phyloP scores from a whole-genome alignment of 2,329 filamentous ascomycete species.

The Stachybotrys chartarum region DNA sequence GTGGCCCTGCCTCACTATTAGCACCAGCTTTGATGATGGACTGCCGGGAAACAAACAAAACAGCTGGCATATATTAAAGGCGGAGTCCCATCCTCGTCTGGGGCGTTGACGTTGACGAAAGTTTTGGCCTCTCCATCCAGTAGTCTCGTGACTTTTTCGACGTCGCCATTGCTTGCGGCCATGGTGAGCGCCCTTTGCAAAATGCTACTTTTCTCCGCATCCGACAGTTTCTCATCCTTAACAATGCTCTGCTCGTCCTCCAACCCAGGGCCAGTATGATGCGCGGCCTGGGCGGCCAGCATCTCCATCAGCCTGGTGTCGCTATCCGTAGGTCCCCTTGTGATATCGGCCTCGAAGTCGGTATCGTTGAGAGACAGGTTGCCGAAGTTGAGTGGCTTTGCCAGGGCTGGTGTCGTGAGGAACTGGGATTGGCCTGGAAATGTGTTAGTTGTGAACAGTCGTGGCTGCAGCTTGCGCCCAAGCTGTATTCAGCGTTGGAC shows the following conservation, averaged over 20 bases:
- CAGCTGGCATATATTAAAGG: slow-evolving; percentile 96
- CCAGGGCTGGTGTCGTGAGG: slow-evolving; percentile 75
- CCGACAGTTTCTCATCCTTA: slow-evolving; percentile 64
- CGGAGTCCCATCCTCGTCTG: slow-evolving; percentile 93
- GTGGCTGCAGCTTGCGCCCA: not conserved
- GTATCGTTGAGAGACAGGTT: slow-evolving; percentile 77
- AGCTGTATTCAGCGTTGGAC: not conserved
- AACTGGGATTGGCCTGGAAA: slow-evolving; percentile 85
- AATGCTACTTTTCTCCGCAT: slow-evolving; percentile 69
- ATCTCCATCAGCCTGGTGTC: slow-evolving; percentile 90
- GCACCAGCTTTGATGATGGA: slow-evolving; percentile 1
- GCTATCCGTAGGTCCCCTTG: slow-evolving; percentile 59
- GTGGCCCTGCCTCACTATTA: slow-evolving; percentile 56
- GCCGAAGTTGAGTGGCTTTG: slow-evolving; percentile 75
- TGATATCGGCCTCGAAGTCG: slow-evolving; percentile 57
- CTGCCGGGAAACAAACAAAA: slow-evolving; percentile 57
- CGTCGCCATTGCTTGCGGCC: slow-evolving; percentile 93
- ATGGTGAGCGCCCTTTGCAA: slow-evolving; percentile 87
- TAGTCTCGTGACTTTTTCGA: slow-evolving; percentile 70
- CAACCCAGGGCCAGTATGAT: slow-evolving; percentile 64
- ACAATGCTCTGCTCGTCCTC: slow-evolving; percentile 77
- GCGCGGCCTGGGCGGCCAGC: slow-evolving; percentile 84
- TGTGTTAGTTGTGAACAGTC: slow-evolving; percentile 13
- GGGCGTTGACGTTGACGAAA: slow-evolving; percentile 77
- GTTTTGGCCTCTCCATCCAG: slow-evolving; percentile 65